Conservation (phyloP, 2,329 filamentous ascomycete species). For the Epichloe gansuensis region DNA sequence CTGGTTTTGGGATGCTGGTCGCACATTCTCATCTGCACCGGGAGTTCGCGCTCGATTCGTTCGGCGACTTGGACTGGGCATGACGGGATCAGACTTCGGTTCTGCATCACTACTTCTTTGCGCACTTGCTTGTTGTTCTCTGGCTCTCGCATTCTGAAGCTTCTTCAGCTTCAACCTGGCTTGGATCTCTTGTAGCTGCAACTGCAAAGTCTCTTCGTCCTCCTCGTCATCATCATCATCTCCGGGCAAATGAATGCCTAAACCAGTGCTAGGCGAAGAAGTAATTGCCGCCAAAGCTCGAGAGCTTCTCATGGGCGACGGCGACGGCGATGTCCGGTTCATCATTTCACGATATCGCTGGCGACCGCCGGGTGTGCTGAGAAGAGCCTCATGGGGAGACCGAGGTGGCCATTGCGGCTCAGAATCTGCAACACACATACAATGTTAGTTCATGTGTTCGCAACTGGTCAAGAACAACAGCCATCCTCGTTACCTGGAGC, state of each 20-base stretch:
- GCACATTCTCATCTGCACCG: conserved; percentile 10
- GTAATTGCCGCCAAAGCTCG: conserved; percentile 8
- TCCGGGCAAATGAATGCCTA: conserved; percentile 20
- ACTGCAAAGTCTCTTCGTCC: conserved; percentile 77
- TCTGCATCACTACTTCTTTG: conserved; percentile 12
- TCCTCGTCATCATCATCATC: conserved; percentile 30
- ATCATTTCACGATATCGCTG: conserved; percentile 58
- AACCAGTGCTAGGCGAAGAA: conserved; percentile 11
- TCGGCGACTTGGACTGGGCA: conserved; percentile 11
- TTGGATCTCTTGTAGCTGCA: conserved; percentile 81
- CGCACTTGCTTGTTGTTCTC: conserved; percentile 8
- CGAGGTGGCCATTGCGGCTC: conserved; percentile 52
- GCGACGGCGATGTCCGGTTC: conserved; percentile 53
- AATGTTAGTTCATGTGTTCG: conserved; percentile 1
- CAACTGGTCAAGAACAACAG: not conserved
- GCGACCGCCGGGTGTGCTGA: conserved; percentile 65
- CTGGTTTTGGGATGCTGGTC: conserved; percentile 15
- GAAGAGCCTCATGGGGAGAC: conserved; percentile 51
- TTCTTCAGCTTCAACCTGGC: conserved; percentile 79
- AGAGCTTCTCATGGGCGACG: conserved; percentile 38
- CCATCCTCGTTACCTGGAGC: conserved; percentile 7
- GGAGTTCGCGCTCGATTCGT: conserved; percentile 16
- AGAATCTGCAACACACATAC: conserved; percentile 17
- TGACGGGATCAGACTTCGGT: conserved; percentile 9
- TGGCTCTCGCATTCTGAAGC: conserved; percentile 46